Conservation (phyloP, 2,329 filamentous ascomycete species). For the Emericellopsis atlantica region DNA sequence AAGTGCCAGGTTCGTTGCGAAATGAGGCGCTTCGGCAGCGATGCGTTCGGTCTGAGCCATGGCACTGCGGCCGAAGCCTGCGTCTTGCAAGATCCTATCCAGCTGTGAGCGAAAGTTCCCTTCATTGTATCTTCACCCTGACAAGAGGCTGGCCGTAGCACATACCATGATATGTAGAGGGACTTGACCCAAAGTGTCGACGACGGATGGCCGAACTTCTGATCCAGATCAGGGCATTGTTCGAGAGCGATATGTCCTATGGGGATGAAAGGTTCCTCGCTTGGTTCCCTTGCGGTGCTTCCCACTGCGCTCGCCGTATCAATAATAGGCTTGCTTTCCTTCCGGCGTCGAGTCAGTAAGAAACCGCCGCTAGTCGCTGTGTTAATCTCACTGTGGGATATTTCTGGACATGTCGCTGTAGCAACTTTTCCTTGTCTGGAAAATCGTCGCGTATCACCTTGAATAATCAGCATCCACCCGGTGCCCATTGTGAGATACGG, state of each 20-base stretch:
- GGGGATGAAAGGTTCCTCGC: constrained; percentile 17
- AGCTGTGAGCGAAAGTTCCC: background rate
- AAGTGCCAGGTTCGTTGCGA: constrained; percentile 18
- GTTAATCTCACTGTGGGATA: constrained; percentile 14
- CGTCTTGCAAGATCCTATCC: constrained; percentile 16
- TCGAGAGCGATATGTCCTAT: constrained; percentile 27
- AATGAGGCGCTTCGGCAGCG: constrained; percentile 16
- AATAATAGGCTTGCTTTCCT: constrained; percentile 18
- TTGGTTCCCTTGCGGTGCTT: constrained; percentile 14
- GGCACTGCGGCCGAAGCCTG: constrained; percentile 20
- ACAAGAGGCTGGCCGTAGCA: background rate
- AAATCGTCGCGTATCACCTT: constrained; percentile 13
- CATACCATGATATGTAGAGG: constrained; percentile 24
- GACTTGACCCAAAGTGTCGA: constrained; percentile 24
- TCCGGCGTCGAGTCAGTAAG: background rate
- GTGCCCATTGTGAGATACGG: background rate
- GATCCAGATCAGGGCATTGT: constrained; percentile 15
- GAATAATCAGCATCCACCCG: background rate
- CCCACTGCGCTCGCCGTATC: constrained; percentile 19
- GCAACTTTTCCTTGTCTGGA: constrained; percentile 13
- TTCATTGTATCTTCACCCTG: no score
- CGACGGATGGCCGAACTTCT: constrained; percentile 14
- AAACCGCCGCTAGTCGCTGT: constrained; percentile 1
- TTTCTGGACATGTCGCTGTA: constrained; percentile 14
- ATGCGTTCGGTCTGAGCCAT: constrained; percentile 21